A percentile compares a stretch with the other conserved stretches of the same genome.
These are phyloP conservation scores for Cocos nucifera DNA, from an alignment of 176 grass and related monocot species.

Conservation along the genomic window DNA sequence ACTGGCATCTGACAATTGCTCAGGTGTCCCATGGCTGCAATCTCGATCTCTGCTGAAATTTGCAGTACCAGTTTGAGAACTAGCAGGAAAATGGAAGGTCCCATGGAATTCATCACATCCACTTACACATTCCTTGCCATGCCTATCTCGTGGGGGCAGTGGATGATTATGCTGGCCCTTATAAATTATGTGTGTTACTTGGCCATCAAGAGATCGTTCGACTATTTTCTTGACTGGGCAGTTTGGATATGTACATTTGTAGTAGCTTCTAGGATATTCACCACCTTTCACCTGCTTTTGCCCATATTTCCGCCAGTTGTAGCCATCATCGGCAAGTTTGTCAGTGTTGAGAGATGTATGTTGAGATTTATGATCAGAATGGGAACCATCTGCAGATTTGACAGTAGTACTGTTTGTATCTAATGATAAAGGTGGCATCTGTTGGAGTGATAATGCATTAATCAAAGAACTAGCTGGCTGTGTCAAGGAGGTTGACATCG, in stretches of 20 bases:
- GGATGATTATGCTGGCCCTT: constrained; percentile 64
- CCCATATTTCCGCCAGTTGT: constrained; percentile 39
- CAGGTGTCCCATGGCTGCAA: background rate
- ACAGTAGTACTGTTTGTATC: background rate
- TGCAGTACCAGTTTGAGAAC: too few species aligned
- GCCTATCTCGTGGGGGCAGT: constrained; percentile 6
- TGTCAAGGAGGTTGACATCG: background rate
- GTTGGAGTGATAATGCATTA: background rate
- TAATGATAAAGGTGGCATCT: constrained; percentile 1
- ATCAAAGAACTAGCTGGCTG: background rate
- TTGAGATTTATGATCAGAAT: background rate
- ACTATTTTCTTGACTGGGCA: constrained; percentile 74
- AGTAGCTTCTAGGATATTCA: constrained; percentile 75
- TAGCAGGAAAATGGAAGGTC: too few species aligned
- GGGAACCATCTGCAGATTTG: background rate
- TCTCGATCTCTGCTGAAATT: background rate
- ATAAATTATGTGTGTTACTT: constrained; percentile 81
- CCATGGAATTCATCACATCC: background rate
- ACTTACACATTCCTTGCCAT: background rate
- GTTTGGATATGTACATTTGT: constrained; percentile 51
- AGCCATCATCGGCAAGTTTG: constrained; percentile 2
- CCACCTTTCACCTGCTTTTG: constrained; percentile 84
- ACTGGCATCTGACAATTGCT: constrained; percentile 2
- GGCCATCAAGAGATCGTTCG: constrained; percentile 53
- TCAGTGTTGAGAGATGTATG: background rate